Evolutionary conservation across 75 land plant species (phyloP), one percentile per base, ranked within the genome.

Genomic region (Gnetum montanum): DNA sequence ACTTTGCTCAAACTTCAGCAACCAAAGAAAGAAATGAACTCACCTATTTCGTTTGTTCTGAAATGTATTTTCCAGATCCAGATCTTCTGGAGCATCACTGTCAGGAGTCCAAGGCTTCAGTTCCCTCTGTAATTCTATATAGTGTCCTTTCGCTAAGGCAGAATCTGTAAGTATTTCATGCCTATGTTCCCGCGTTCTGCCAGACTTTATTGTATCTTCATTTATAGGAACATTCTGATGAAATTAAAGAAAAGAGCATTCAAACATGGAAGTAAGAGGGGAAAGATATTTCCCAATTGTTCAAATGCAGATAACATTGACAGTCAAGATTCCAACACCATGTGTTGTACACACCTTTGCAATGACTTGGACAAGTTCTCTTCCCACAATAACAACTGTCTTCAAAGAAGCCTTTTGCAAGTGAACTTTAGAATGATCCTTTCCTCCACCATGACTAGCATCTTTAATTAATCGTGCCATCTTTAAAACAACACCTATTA

Each of bases 31-130:
- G 1, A 34, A 31, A 23, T 24, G 20, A 31, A 31, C 4, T 46
- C 33, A 87, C 92, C 92, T 82, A 45, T 83, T 83, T 80, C 80
- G 74, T 12, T 73, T 66, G 30, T 63, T 61, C 47, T 84, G 82
- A 73, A 88, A 88, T 25, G 77, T 78, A 46, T 78, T 56, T 13
- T 88, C 93, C 64, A 80, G 34, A 12, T 84, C 81, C 13, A 78
- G 73, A 62, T 68, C 54, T 64, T 74, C 71, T 6, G 86, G 79
- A 64, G 60, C 77, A 63, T 83, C 91, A 51, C 69, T 75, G 73
- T 93, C 98, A 27, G 98, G 96, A 22, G 73, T 74, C 98, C 98
- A 93, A 1, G 73, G 90, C 59, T 72, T 80, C 33, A 93, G 60
- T 61, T 89, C 87, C 54, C 98, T 73, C 56, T 77, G 90, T 46